These are phyloP conservation scores for Boechera stricta DNA, from an alignment of 345 rosid species.

Conservation along the genomic window DNA sequence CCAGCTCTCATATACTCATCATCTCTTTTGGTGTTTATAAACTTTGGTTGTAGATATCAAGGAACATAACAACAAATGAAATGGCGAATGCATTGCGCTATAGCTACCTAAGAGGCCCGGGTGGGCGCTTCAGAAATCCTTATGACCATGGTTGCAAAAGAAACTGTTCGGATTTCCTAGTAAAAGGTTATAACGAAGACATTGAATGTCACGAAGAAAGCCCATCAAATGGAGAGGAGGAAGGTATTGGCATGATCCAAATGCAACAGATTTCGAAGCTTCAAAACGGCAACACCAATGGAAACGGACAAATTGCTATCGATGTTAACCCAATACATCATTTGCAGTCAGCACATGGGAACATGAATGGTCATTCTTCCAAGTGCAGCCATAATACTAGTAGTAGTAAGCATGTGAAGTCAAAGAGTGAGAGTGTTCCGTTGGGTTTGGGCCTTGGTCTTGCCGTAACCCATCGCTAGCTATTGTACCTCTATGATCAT, in stretches of 20 bases:
- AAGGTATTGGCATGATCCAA: slow-evolving; percentile 71
- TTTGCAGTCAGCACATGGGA: slow-evolving; percentile 44
- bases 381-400: slow-evolving; percentile 62
- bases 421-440: slow-evolving; percentile 57
- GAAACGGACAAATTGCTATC: slow-evolving; percentile 54
- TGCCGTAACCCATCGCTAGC: slow-evolving; percentile 44
- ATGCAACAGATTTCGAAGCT: slow-evolving; percentile 57
- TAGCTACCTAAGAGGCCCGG: slow-evolving; percentile 82
- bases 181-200: slow-evolving; percentile 80
- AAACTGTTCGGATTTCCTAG: slow-evolving; percentile 87
- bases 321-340: slow-evolving; percentile 44
- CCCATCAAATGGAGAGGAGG: slow-evolving; percentile 49
- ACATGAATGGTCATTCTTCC: slow-evolving; percentile 52
- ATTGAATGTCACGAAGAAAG: slow-evolving; percentile 57
- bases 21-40: background rate
- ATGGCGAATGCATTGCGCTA: slow-evolving; percentile 87
- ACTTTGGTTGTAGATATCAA: slow-evolving; percentile 61
- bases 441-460: slow-evolving; percentile 78
- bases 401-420: slow-evolving; percentile 28
- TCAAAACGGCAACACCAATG: slow-evolving; percentile 51
- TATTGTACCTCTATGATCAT: slow-evolving; percentile 32
- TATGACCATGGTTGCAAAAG: slow-evolving; percentile 76
- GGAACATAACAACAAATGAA: slow-evolving; percentile 92
- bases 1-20: background rate
- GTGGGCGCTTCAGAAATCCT: slow-evolving; percentile 87